phyloP scores from a whole-genome alignment of 306 rosid species.

The Casuarina cunninghamiana region DNA sequence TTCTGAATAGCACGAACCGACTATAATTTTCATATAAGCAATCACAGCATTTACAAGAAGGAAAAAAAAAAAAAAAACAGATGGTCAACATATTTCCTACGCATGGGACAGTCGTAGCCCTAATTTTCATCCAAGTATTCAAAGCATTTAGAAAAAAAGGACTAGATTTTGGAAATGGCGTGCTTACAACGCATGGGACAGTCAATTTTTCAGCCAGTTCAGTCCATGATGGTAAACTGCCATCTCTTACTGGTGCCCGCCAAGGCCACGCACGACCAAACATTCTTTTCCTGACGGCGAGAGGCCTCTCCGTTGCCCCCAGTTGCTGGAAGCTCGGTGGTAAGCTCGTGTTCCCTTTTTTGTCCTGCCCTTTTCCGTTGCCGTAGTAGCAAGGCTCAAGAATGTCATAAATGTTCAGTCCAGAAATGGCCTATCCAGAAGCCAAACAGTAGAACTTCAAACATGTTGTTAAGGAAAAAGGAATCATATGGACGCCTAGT shows the following conservation, averaged over 20 bases:
- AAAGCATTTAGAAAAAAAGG: too few relatives aligned
- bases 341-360: constrained; percentile 24
- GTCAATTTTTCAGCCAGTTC: constrained; percentile 14
- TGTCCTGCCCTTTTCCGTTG: constrained; percentile 3
- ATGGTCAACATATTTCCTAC: too few relatives aligned
- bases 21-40: too few relatives aligned
- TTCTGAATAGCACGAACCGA: too few relatives aligned
- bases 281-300: constrained; percentile 63
- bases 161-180: too few relatives aligned
- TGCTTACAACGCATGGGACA: constrained; percentile 46
- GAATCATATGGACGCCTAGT: background rate
- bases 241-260: constrained; percentile 52
- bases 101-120: too few relatives aligned
- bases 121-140: too few relatives aligned
- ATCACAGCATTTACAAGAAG: too few relatives aligned
- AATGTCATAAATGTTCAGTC: constrained; percentile 58
- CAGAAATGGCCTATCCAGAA: constrained; percentile 42
- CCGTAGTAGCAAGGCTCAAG: constrained; percentile 71
- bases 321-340: constrained; percentile 64
- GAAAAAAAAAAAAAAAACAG: background rate
- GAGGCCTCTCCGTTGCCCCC: constrained; percentile 55
- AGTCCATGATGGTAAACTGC: constrained; percentile 69
- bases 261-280: constrained; percentile 86
- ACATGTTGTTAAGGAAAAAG: too few relatives aligned
- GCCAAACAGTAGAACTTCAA: background rate